phyloP scores from a whole-genome alignment of 2,329 filamentous ascomycete species.

The Calonectria pseudoreteaudii region DNA sequence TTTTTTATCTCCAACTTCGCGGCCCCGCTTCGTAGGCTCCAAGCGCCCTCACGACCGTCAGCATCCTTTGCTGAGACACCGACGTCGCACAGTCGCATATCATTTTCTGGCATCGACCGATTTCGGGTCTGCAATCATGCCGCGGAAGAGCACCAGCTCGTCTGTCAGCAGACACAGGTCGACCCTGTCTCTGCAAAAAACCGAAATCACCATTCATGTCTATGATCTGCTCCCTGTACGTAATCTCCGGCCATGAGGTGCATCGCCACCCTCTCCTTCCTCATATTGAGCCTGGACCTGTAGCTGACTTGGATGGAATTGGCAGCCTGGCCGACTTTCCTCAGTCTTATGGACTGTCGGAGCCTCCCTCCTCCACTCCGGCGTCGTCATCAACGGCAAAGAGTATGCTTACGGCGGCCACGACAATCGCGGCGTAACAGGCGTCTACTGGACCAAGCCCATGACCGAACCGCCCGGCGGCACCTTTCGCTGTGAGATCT shows the following conservation, averaged over 20 bases:
- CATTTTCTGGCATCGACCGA: constrained; percentile 28
- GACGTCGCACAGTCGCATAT: constrained; percentile 35
- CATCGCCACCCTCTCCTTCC: not conserved
- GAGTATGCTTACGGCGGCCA: constrained; percentile 92
- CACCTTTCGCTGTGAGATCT: constrained; percentile 78
- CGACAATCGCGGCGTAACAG: constrained; percentile 75
- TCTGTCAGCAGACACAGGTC: constrained; percentile 65
- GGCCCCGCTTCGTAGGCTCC: constrained; percentile 33
- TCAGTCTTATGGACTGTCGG: constrained; percentile 83
- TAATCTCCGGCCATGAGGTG: constrained; percentile 12
- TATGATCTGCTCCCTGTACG: constrained; percentile 81
- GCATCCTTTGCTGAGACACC: constrained; percentile 33
- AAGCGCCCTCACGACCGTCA: constrained; percentile 15
- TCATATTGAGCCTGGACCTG: constrained; percentile 15
- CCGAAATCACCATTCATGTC: constrained; percentile 80
- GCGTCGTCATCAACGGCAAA: constrained; percentile 81
- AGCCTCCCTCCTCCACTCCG: constrained; percentile 82
- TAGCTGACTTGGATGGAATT: constrained; percentile 28
- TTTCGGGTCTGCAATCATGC: constrained; percentile 36
- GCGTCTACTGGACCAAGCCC: constrained; percentile 86
- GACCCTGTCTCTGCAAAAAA: constrained; percentile 77
- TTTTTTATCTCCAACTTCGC: constrained; percentile 20
- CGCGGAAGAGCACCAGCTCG: constrained; percentile 43
- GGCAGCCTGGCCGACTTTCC: constrained; percentile 78
- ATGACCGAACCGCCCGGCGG: constrained; percentile 79